phyloP scores from a whole-genome alignment of 441 rosid genomes.

The Bocquillonia castaneifolia region DNA sequence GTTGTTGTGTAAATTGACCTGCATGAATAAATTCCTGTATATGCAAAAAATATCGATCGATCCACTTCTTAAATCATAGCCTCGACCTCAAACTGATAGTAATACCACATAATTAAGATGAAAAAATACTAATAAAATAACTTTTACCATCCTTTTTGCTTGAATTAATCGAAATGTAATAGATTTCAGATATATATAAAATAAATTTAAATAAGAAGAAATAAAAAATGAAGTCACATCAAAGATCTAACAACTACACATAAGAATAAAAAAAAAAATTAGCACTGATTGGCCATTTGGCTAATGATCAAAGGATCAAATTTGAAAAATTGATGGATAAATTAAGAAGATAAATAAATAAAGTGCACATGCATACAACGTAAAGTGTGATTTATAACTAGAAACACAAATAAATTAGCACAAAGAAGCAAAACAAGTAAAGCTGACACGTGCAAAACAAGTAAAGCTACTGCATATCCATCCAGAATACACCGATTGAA shows the following conservation, averaged over 20 bases:
- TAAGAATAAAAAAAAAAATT: too few species aligned
- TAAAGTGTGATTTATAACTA: background rate
- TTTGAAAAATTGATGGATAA: background rate
- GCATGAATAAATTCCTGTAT: too few species aligned
- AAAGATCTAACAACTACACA: background rate
- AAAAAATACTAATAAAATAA: too few species aligned
- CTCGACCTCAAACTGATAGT: too few species aligned
- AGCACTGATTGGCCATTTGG: background rate
- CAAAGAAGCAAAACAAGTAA: conserved; percentile 1
- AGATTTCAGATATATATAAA: too few species aligned
- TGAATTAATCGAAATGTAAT: too few species aligned
- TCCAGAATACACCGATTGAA: conserved; percentile 8
- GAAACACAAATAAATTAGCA: background rate
- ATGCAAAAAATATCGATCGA: too few species aligned
- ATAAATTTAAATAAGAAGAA: too few species aligned
- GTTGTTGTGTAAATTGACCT: too few species aligned
- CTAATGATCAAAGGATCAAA: background rate
- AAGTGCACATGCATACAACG: background rate
- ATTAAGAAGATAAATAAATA: background rate
- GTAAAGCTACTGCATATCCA: background rate
- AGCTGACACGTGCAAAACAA: conserved; percentile 7
- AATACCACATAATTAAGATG: too few species aligned
- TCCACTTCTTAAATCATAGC: too few species aligned
- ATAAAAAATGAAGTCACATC: background rate
- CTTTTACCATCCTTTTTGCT: too few species aligned